These are phyloP conservation scores for Rubus parviflorus DNA, from an alignment of 306 rosid genomes.

Conservation along the genomic window DNA sequence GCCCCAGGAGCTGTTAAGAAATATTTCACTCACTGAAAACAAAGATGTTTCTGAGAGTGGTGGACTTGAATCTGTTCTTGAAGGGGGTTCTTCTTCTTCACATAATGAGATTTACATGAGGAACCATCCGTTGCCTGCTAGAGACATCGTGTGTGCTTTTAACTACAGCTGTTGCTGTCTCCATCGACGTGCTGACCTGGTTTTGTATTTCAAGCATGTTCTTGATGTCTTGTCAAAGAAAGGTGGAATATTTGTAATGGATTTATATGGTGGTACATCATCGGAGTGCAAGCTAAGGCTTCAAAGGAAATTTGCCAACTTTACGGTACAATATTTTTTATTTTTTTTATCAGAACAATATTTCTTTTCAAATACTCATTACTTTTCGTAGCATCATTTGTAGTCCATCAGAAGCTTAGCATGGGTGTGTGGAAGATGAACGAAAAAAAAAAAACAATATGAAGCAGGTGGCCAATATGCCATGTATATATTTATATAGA, in stretches of 20 bases:
- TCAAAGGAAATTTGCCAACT: slow-evolving; percentile 81
- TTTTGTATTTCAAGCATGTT: slow-evolving; percentile 77
- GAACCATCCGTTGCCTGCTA: slow-evolving; percentile 44
- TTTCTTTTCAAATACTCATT: slow-evolving; percentile 18
- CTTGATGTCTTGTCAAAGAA: slow-evolving; percentile 56
- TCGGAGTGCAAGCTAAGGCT: slow-evolving; percentile 79
- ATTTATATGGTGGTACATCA: slow-evolving; percentile 88
- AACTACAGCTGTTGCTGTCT: slow-evolving; percentile 98
- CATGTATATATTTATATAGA: no score
- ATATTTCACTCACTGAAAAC: slow-evolving; percentile 45
- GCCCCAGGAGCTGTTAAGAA: slow-evolving; percentile 46
- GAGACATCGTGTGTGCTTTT: slow-evolving; percentile 89
- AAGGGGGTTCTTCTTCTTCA: slow-evolving; percentile 36
- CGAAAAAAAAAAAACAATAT: not conserved
- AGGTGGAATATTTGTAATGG: slow-evolving; percentile 95
- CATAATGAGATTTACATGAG: slow-evolving; percentile 32
- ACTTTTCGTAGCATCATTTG: slow-evolving; percentile 16
- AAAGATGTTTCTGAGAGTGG: slow-evolving; percentile 23
- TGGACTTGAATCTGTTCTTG: slow-evolving; percentile 37
- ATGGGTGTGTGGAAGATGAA: not conserved
- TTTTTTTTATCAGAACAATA: no score
- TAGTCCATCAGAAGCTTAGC: not conserved
- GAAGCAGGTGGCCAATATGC: not conserved
- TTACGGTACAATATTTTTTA: slow-evolving; percentile 55
- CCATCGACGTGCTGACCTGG: slow-evolving; percentile 73